Percentiles rank a stretch among this genome's conserved stretches.
Conservation (phyloP, 768 basidiomycete species). For the Tricholomella constricta region DNA sequence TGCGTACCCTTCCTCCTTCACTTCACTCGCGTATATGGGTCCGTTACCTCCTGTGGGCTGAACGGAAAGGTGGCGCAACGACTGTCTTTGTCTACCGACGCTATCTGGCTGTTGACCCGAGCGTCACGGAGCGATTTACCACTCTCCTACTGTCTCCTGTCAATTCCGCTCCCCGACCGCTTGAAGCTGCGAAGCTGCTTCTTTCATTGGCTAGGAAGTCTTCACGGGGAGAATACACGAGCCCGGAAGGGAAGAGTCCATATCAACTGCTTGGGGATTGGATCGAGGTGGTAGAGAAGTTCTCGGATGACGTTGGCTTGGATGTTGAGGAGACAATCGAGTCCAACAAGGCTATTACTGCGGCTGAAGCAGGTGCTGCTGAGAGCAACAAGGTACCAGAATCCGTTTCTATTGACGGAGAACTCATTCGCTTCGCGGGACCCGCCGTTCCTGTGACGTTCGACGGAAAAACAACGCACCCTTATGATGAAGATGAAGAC, state of each 20-base stretch:
- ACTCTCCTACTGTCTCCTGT: constrained; percentile 64
- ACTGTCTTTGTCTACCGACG: constrained; percentile 85
- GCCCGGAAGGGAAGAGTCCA: constrained; percentile 92
- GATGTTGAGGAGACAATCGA: constrained; percentile 73
- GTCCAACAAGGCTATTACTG: constrained; percentile 52
- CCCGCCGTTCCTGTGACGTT: constrained; percentile 55
- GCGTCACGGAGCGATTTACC: constrained; percentile 78
- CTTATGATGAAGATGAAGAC: constrained; percentile 85
- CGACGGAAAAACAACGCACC: constrained; percentile 49
- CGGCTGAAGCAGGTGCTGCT: constrained; percentile 47
- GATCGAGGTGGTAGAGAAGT: constrained; percentile 87
- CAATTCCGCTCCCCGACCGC: constrained; percentile 64
- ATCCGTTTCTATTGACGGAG: constrained; percentile 53
- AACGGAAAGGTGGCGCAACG: constrained; percentile 75
- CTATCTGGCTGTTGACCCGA: constrained; percentile 82
- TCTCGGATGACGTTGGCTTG: constrained; percentile 91
- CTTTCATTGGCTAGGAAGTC: constrained; percentile 85
- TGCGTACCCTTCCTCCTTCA: constrained; percentile 92
- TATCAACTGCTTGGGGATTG: constrained; percentile 93
- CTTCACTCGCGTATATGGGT: constrained; percentile 92
- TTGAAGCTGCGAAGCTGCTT: constrained; percentile 92
- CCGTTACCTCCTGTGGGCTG: constrained; percentile 91
- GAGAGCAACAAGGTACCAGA: constrained; percentile 33
- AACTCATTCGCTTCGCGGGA: constrained; percentile 72
- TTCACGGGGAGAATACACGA: constrained; percentile 76